phyloP scores from a whole-genome alignment of 805 yeast species.

The Sungouiozyma ichnusensis region DNA sequence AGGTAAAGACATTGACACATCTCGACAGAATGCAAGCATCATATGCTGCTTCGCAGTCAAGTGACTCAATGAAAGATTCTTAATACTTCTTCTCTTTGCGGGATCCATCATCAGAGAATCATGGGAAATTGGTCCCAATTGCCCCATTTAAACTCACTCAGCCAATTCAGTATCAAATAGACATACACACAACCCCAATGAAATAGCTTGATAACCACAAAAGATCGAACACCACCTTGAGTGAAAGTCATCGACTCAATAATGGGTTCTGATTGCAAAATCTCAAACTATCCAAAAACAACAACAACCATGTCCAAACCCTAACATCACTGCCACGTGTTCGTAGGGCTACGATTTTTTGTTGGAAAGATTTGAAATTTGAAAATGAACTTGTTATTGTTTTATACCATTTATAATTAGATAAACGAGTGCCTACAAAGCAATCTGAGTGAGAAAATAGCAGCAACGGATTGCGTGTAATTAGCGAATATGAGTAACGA shows the following conservation, averaged over 20 bases:
- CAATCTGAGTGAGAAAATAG: too few relatives aligned
- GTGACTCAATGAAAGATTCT: constrained; percentile 57
- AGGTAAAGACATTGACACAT: constrained; percentile 64
- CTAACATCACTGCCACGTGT: neutral
- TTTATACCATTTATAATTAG: neutral
- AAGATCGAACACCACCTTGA: too few relatives aligned
- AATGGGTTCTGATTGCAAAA: too few relatives aligned
- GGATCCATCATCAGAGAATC: neutral
- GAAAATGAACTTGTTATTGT: neutral
- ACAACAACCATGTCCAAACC: neutral
- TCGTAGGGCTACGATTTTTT: neutral
- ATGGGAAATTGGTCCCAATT: neutral
- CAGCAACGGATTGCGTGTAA: too few relatives aligned
- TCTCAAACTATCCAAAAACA: too few relatives aligned
- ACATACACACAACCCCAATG: neutral
- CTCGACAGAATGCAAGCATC: constrained; percentile 66
- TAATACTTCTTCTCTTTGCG: constrained; percentile 13
- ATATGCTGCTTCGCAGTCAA: constrained; percentile 69
- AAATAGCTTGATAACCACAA: too few relatives aligned
- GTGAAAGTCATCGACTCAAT: too few relatives aligned
- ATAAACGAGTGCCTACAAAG: too few relatives aligned
- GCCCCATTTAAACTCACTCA: neutral
- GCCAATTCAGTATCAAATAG: neutral
- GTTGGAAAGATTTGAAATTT: neutral
- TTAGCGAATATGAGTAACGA: constrained; percentile 32